A percentile compares a stretch with the other conserved stretches of the same genome.
Evolutionary conservation across 2,329 filamentous ascomycete species (phyloP).

Genomic region (Coniella vitis): DNA sequence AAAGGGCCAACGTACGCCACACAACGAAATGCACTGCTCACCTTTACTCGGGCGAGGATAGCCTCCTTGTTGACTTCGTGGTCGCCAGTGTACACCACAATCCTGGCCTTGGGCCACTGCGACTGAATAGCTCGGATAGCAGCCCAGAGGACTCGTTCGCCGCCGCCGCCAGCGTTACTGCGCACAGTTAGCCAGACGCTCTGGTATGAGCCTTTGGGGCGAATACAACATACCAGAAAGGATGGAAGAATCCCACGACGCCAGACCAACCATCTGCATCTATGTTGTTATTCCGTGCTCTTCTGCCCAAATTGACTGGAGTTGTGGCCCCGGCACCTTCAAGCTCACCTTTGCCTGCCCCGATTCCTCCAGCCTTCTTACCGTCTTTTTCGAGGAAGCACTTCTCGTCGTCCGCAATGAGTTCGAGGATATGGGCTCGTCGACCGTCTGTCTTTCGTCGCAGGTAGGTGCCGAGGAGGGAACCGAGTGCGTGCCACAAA

Average conservation of each 20-base stretch:
- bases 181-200: slow-evolving; percentile 13
- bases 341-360: slow-evolving; percentile 26
- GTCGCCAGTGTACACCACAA: slow-evolving; percentile 92
- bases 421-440: slow-evolving; percentile 48
- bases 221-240: slow-evolving; percentile 67
- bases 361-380: slow-evolving; percentile 20
- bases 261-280: slow-evolving; percentile 65
- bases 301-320: slow-evolving; percentile 36
- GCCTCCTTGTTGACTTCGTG: slow-evolving; percentile 75
- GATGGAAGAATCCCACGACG: slow-evolving; percentile 93
- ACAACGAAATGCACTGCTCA: slow-evolving; percentile 27
- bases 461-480: slow-evolving; percentile 52
- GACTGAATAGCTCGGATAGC: slow-evolving; percentile 86
- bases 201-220: too few species aligned
- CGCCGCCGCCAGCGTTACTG: slow-evolving; percentile 91
- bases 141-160: slow-evolving; percentile 93
- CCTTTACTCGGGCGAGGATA: slow-evolving; percentile 73
- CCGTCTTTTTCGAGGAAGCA: slow-evolving; percentile 24
- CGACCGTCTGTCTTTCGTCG: slow-evolving; percentile 57
- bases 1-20: background rate
- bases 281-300: slow-evolving; percentile 32
- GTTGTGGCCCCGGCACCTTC: slow-evolving; percentile 69
- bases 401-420: slow-evolving; percentile 39
- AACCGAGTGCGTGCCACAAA: slow-evolving; percentile 33
- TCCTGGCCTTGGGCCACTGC: slow-evolving; percentile 81